Evolutionary conservation across 805 yeast genomes (phyloP), one percentile per base, ranked within the genome.

Genomic region (Grigorovia humatica): DNA sequence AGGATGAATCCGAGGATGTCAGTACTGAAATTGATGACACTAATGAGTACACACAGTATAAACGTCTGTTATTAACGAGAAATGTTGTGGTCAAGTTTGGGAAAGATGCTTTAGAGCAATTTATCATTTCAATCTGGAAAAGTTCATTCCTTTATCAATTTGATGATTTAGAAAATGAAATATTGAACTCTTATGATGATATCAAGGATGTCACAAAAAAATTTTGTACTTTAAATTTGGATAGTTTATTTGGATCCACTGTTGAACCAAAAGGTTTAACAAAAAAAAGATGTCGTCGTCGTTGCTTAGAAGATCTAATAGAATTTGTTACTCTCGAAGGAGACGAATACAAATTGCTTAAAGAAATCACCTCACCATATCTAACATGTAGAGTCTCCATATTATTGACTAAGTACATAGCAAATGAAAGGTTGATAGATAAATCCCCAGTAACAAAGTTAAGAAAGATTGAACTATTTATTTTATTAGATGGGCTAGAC

Each of bases 401-500:
- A 54, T 75, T 80, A 0, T 66, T 90, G 45, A 73, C 84, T 51
- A 78, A 84, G 53, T 82, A 79, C 54, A 70, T 85, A 7, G 79
- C 83, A 15, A 89, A 85, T 56, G 77, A 75, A 48, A 76, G 74
- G 35, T 67, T 89, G 12, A 62, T 83, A 6, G 78, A 81, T 40
- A 70, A 65, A 32, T 77, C 77, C 49, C 97, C 97, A 0, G 70
- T 85, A 15, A 78, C 91, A 0, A 73, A 76, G 43, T 65, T 85
- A 8, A 88, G 87, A 57, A 78, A 78, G 50, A 66, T 70, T 6
- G 98, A 90, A 63, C 60, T 89, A n/a, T 55, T 56, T 12, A 58
- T 70, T 0, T 59, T 81, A 6, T 57, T 83, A 23, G 53, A 64
- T 4, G 84, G 85, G 0, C 57, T 81, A 4, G 58, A 57, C 32